Conservation (phyloP, 768 basidiomycete species). For the Boletus eberwhitei region DNA sequence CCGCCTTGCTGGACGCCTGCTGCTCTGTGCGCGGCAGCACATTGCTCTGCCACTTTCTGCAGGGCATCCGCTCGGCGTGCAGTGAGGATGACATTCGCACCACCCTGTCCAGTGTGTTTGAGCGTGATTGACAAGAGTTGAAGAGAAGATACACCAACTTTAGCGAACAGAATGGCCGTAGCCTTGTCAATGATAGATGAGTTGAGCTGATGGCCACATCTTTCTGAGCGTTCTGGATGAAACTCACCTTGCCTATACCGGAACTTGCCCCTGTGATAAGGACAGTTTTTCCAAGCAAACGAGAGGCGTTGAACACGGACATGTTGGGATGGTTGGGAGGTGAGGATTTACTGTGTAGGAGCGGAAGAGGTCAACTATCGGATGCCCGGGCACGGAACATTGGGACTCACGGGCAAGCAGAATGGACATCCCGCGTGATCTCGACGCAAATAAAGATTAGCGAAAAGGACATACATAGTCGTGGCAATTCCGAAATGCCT, state of each 20-base stretch:
- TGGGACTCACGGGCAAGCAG: neutral
- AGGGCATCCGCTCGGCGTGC: constrained; percentile 77
- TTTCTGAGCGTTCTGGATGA: neutral
- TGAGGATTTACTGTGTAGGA: neutral
- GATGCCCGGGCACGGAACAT: constrained; percentile 2
- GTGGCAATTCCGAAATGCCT: neutral
- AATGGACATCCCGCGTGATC: constrained; percentile 4
- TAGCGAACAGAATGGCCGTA: constrained; percentile 86
- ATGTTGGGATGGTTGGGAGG: constrained; percentile 35
- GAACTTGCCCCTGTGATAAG: constrained; percentile 87
- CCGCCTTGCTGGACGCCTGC: constrained; percentile 75
- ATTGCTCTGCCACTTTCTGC: constrained; percentile 64
- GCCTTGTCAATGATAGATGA: constrained; percentile 45
- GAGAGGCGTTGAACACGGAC: constrained; percentile 80
- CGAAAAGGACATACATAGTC: neutral
- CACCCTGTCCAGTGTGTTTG: constrained; percentile 48
- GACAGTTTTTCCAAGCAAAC: constrained; percentile 80
- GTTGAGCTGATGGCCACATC: neutral
- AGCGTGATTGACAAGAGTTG: neutral
- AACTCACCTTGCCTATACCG: constrained; percentile 84
- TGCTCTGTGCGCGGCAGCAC: constrained; percentile 65
- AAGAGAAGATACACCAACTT: constrained; percentile 40
- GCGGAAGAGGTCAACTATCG: neutral
- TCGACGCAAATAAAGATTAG: neutral
- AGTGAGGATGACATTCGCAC: constrained; percentile 82